phyloP scores from a whole-genome alignment of 1,139 yeast genomes.

The Hyphopichia khmerensis region DNA sequence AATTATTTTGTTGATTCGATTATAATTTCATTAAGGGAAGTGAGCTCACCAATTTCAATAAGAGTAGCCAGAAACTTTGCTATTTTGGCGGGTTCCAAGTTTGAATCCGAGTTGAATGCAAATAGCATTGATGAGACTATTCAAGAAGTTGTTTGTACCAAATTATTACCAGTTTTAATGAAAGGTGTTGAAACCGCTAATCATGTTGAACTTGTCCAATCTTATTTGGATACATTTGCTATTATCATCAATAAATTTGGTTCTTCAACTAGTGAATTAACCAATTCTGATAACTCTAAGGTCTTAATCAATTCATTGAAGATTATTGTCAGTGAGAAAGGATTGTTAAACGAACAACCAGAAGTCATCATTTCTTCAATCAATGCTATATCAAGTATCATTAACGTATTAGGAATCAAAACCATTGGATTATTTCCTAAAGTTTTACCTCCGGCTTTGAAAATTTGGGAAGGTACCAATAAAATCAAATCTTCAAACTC shows the following conservation, averaged over 20 bases:
- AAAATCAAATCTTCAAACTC: conserved; percentile 6
- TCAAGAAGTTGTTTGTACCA: conserved; percentile 40
- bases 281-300: conserved; percentile 40
- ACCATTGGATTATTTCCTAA: conserved; percentile 82
- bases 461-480: conserved; percentile 44
- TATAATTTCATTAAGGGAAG: conserved; percentile 50
- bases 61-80: conserved; percentile 54
- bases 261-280: conserved; percentile 25
- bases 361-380: conserved; percentile 77
- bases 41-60: conserved; percentile 32
- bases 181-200: conserved; percentile 40
- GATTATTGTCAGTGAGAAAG: conserved; percentile 52
- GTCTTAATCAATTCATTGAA: conserved; percentile 49
- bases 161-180: conserved; percentile 49
- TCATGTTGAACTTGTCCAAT: conserved; percentile 56
- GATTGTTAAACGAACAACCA: conserved; percentile 50
- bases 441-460: conserved; percentile 73
- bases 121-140: conserved; percentile 39
- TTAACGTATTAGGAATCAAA: conserved; percentile 79
- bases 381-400: conserved; percentile 66
- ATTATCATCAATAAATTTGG: conserved; percentile 65
- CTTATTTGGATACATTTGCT: conserved; percentile 70
- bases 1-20: conserved; percentile 67
- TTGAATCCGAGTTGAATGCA: conserved; percentile 56
- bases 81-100: conserved; percentile 62